Conservation (phyloP, 257 asterid genomes). For the Ajuga chamaepitys region DNA sequence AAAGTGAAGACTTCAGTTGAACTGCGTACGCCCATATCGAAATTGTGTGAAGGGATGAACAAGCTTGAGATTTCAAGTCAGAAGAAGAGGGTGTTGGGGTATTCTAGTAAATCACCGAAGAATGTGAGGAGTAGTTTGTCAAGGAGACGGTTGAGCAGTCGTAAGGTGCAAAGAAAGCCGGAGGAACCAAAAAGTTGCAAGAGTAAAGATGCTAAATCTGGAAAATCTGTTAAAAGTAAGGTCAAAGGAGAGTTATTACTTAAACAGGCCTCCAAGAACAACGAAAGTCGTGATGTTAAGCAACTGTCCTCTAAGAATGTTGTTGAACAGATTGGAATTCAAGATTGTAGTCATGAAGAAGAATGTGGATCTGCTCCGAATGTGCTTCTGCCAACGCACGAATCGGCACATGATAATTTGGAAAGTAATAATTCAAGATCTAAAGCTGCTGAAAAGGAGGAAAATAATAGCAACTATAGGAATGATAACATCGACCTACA, state of each 20-base stretch:
- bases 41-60: constrained; percentile 56
- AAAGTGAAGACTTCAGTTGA: constrained; percentile 53
- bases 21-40: constrained; percentile 46
- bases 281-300: constrained; percentile 7
- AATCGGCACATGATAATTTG: constrained; percentile 11
- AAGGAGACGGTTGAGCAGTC: constrained; percentile 16
- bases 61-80: constrained; percentile 68
- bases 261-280: constrained; percentile 13
- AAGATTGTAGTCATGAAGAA: constrained; percentile 20
- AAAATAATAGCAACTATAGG: constrained; percentile 9
- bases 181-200: constrained; percentile 19
- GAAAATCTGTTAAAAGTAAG: constrained; percentile 17
- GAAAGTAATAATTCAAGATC: constrained; percentile 13
- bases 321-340: constrained; percentile 8
- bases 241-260: constrained; percentile 14
- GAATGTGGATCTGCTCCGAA: constrained; percentile 6
- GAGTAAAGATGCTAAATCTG: constrained; percentile 25
- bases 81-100: constrained; percentile 37
- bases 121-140: constrained; percentile 18
- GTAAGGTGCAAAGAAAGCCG: constrained; percentile 25
- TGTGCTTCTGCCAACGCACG: background rate
- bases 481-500: constrained; percentile 15
- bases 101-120: constrained; percentile 31
- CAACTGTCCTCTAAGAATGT: background rate
- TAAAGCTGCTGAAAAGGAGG: constrained; percentile 17